Evolutionary conservation across 2,329 filamentous ascomycete genomes (phyloP), one percentile per base, ranked within the genome.

Genomic region (Cladosporium sp.): DNA sequence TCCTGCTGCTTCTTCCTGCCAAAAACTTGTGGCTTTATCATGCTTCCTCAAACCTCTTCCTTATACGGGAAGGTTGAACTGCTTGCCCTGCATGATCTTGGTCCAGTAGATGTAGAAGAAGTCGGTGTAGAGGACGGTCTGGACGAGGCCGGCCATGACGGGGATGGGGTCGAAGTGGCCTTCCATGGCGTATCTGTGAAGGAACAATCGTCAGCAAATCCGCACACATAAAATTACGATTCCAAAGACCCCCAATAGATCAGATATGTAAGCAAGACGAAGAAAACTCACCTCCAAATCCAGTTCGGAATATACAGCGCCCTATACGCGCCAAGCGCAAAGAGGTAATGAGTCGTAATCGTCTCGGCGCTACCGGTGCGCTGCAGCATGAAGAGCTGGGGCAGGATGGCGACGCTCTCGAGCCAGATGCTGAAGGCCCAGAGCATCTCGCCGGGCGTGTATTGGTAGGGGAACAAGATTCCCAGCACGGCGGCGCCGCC

Each of bases 91-190:
- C 39, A 78, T 60, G 44, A 78, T 74, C 67, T 96, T 97, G 54
- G 86, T 96, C 75, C 96, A 99, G 77, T 99, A 99, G 65, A 99
- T 92, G 80, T 91, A 99, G 81, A 99, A 99, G 77, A 99, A 99
- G 75, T 99, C 93, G 57, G 89, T 95, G 76, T 99, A 99, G 52
- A 99, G 78, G 43, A 99, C 74, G 0, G 93, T 99, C 78, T 99
- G 93, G 57, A 97, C 75, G 50, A 97, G 80, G 11, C 93, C 93
- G 3, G 95, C 93, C 56, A 93, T 67, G 45, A 96, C 86, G 17
- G 91, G 86, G 60, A 96, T 95, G 57, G 85, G 88, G 68, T 97
- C 91, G 61, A 86, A 86, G 69, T 89, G 85, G 44, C 81, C 76
- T 70, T 96, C 90, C 45, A 80, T 79, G 61, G 88, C 80, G 73